Conservation (phyloP, 2,329 filamentous ascomycete species). For the Aspergillus alliaceus region DNA sequence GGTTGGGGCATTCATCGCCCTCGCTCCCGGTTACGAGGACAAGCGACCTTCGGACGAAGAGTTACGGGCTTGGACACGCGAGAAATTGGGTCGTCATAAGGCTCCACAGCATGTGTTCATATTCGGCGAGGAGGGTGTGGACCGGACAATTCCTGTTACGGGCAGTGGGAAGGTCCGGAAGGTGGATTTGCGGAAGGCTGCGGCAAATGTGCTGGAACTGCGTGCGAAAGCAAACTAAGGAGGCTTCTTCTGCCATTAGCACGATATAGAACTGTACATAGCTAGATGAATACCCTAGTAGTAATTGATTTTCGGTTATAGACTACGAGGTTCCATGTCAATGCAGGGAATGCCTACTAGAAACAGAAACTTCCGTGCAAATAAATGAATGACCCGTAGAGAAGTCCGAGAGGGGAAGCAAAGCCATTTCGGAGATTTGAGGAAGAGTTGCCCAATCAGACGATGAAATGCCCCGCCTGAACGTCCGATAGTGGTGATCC, state of each 20-base stretch:
- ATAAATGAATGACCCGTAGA: neutral
- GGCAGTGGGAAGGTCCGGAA: conserved; percentile 72
- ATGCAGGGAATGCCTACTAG: neutral
- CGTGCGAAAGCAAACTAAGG: conserved; percentile 6
- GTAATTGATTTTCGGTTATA: neutral
- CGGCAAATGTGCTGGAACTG: conserved; percentile 44
- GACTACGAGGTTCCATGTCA: neutral
- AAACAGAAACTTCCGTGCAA: neutral
- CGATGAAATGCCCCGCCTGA: neutral
- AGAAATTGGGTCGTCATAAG: conserved; percentile 65
- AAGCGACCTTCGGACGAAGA: conserved; percentile 52
- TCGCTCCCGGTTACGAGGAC: conserved; percentile 26
- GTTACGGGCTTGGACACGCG: conserved; percentile 62
- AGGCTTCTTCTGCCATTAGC: neutral
- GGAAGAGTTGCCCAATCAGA: neutral
- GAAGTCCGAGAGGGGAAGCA: neutral
- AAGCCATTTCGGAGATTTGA: neutral
- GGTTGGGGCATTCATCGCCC: conserved; percentile 61
- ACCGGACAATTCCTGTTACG: conserved; percentile 59
- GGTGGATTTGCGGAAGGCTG: conserved; percentile 52
- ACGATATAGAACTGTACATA: conserved; percentile 6
- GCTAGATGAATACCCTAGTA: conserved; percentile 1
- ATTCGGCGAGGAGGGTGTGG: conserved; percentile 63
- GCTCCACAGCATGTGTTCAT: conserved; percentile 74
- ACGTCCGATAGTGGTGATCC: neutral